A percentile compares a stretch with the other conserved stretches of the same genome.
These are phyloP conservation scores for Acer saccharum DNA, from an alignment of 345 rosid species.

Conservation along the genomic window DNA sequence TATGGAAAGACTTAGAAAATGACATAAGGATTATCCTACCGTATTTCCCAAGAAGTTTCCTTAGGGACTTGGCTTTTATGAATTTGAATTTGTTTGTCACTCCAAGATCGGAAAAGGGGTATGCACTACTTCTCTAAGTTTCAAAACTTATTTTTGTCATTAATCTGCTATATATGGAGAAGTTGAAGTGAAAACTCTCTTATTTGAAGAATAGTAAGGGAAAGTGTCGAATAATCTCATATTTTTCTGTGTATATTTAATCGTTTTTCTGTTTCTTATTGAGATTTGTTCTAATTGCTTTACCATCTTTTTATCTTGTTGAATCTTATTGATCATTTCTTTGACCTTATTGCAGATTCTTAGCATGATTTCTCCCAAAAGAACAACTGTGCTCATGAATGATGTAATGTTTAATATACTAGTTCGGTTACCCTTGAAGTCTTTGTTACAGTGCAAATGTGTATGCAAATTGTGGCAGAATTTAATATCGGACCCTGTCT, in stretches of 20 bases:
- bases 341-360: constrained; percentile 1
- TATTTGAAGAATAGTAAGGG: neutral
- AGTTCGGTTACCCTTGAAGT: constrained; percentile 22
- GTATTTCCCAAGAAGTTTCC: neutral
- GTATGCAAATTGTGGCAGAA: constrained; percentile 33
- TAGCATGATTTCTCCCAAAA: neutral
- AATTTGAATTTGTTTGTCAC: too few species aligned
- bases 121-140: neutral
- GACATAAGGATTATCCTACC: neutral
- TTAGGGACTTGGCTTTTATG: neutral
- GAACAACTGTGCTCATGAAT: neutral
- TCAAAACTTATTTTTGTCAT: neutral
- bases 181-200: neutral
- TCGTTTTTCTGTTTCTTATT: too few species aligned
- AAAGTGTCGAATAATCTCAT: neutral
- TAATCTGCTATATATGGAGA: neutral
- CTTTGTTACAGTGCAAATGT: constrained; percentile 26
- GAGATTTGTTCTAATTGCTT: too few species aligned
- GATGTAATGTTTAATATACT: constrained; percentile 13
- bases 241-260: neutral
- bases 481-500: constrained; percentile 25
- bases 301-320: neutral
- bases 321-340: neutral
- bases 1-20: neutral
- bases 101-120: neutral